Base-by-base conservation (phyloP, 345 rosid species). In the Fremontodendron californicum region DNA sequence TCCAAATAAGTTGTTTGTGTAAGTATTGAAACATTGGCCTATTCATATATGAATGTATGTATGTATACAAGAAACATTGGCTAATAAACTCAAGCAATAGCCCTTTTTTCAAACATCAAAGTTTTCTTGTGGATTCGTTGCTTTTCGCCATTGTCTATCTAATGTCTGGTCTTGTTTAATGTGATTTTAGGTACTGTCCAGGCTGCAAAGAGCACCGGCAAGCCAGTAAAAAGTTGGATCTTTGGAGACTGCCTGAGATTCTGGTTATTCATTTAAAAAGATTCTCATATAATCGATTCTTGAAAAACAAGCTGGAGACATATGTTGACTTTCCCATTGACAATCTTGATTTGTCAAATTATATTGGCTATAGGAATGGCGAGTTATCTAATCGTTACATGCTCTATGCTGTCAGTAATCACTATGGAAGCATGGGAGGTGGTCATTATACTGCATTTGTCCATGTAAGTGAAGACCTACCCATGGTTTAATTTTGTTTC, bases 371-470 rank as follows among this genome's bases (percentile, higher is more conserved):
- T 86, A 86, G 65, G 82, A 90, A 90, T 76, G 86, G 86, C 27
- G 79, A 82, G 75, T 77, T 61, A 75, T 87, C 92, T 69, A 81
- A 86, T 77, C 93, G 86, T 9, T 96, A 96, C 85, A 88, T 87
- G 87, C 98, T 96, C 65, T 93, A 93, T 87, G 98, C 99, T 1
- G 84, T 92, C 80, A 96, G 99, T 75, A 96, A 96, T 89, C 99
- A 93, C 87, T 90, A 90, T 31, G 99, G 99, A 67, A 88, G 93
- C 87, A 89, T 96, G 97, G 97, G 99, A 81, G 96, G 94, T 78
- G 99, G 99, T 79, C 99, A 93, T 81, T 96, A 96, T 86, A 96
- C 99, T 46, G 97, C 99, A 45, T 96, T 89, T 88, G 90, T 96
- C 81, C 99, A 91, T 87, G 99, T 93, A 89, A 93, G 99, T 84